Evolutionary conservation across 2,329 filamentous ascomycete genomes (phyloP).

Genomic region (Chaetomiaceae sp.): DNA sequence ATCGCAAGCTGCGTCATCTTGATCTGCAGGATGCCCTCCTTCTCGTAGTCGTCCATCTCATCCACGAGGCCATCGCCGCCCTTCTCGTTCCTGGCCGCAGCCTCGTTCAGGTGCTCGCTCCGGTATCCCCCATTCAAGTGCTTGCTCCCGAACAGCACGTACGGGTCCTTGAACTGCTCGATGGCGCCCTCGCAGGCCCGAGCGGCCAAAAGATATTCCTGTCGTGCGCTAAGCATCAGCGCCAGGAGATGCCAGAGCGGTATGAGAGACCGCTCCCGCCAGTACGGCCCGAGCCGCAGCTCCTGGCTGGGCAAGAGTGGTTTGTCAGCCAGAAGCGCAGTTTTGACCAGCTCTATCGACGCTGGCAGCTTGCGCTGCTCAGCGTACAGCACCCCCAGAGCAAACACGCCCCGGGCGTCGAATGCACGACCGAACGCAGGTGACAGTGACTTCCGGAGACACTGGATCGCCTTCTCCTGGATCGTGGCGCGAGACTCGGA

Average conservation of each 20-base stretch:
- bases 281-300: constrained; percentile 46
- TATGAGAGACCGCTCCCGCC: constrained; percentile 63
- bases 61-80: constrained; percentile 56
- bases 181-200: constrained; percentile 86
- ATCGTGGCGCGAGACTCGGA: constrained; percentile 65
- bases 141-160: constrained; percentile 63
- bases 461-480: constrained; percentile 72
- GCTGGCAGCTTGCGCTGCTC: constrained; percentile 76
- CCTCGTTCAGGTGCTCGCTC: constrained; percentile 64
- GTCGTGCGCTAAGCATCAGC: constrained; percentile 76
- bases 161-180: constrained; percentile 75
- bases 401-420: constrained; percentile 74
- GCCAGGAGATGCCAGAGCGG: constrained; percentile 90
- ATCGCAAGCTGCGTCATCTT: constrained; percentile 92
- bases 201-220: constrained; percentile 76
- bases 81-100: constrained; percentile 37
- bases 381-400: constrained; percentile 77
- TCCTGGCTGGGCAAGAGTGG: constrained; percentile 42
- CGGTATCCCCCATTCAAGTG: constrained; percentile 46
- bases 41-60: constrained; percentile 78
- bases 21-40: constrained; percentile 82
- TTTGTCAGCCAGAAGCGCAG: constrained; percentile 62
- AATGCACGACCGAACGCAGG: constrained; percentile 61
- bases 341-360: constrained; percentile 78
- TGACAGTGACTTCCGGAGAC: constrained; percentile 67